Evolutionary conservation across 2,329 filamentous ascomycete species (phyloP), one percentile per base, ranked within the genome.

Genomic region (Monosporascus sp.): DNA sequence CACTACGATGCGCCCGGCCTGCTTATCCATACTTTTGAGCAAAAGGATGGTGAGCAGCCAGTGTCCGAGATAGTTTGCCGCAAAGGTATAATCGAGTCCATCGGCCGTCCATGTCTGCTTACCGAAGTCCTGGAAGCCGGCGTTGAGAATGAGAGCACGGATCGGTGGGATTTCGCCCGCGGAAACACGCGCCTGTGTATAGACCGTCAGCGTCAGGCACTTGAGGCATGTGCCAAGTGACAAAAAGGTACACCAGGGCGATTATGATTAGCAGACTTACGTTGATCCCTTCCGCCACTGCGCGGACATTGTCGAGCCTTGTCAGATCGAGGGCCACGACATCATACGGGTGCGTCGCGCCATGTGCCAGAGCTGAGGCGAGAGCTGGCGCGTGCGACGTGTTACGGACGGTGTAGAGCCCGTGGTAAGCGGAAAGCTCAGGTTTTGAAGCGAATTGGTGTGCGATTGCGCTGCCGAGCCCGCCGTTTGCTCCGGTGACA

Each of bases 101-200:
- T 60, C 55, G 1, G 57, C 48, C 1, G 55, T 59, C 54, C 51
- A 60, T 5, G 50, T 38, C 51, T 65, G 62, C 20, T 49, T 47
- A 17, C 40, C 48, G 24, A 59, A 58, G 2, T 69, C 64, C 31
- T 63, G 56, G 50, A 52, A 65, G 3, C 55, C 68, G 2, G 66
- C 66, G 43, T 65, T 68, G 5, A 76, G 66, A 11, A 76, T 67
- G 5, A 77, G 60, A 1, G 64, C 70, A 17, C 65, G 65, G 50
- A 76, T 72, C 0, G 65, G 71, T 7, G 73, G 71, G 24, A 74
- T 58, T 1, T 66, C 57, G n/a, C 50, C 55, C 17, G 49, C 41
- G 1, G 46, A 8, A 15, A 63, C 53, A 9, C 55, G 57, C 2
- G 47, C 46, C 26, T 28, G 26, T 28, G 26, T 28, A 28, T 28